Percentiles rank a stretch among this genome's conserved stretches.
phyloP scores from a whole-genome alignment of 2,329 filamentous ascomycete genomes.

The Stagonosporopsis cucurbitacearum region DNA sequence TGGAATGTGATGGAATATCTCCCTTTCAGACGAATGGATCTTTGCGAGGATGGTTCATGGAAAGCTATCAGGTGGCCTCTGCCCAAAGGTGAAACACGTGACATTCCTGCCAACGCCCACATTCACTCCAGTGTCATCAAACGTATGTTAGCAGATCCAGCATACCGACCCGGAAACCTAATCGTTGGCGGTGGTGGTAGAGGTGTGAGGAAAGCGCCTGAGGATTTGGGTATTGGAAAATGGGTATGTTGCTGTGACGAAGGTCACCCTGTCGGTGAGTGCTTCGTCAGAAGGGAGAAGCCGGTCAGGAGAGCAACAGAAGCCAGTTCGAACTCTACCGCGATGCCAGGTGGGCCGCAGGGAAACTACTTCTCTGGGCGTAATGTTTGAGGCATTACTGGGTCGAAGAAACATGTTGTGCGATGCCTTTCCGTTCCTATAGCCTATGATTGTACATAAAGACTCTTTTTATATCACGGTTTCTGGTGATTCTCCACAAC shows the following conservation, averaged over 20 bases:
- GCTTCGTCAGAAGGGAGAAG: constrained; percentile 59
- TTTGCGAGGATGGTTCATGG: constrained; percentile 76
- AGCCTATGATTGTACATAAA: background rate
- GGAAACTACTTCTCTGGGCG: constrained; percentile 12
- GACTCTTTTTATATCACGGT: background rate
- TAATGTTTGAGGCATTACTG: background rate
- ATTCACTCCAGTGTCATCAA: constrained; percentile 78
- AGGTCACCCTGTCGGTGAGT: constrained; percentile 73
- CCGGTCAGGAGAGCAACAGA: constrained; percentile 28
- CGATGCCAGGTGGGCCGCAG: constrained; percentile 11
- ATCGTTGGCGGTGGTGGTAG: constrained; percentile 81
- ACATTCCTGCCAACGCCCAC: constrained; percentile 72
- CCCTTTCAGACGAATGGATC: constrained; percentile 81
- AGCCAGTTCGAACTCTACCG: constrained; percentile 10
- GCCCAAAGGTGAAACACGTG: constrained; percentile 77
- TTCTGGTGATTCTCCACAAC: background rate
- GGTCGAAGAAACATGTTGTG: background rate
- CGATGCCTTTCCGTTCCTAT: background rate
- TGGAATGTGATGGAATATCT: constrained; percentile 85
- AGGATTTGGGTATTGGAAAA: constrained; percentile 70
- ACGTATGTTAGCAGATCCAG: constrained; percentile 68
- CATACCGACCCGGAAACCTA: constrained; percentile 78
- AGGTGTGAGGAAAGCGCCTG: constrained; percentile 67
- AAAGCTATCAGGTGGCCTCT: constrained; percentile 81
- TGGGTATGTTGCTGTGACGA: constrained; percentile 71